Evolutionary conservation across 2,329 filamentous ascomycete genomes (phyloP).

Genomic region (Epichloe gansuensis): DNA sequence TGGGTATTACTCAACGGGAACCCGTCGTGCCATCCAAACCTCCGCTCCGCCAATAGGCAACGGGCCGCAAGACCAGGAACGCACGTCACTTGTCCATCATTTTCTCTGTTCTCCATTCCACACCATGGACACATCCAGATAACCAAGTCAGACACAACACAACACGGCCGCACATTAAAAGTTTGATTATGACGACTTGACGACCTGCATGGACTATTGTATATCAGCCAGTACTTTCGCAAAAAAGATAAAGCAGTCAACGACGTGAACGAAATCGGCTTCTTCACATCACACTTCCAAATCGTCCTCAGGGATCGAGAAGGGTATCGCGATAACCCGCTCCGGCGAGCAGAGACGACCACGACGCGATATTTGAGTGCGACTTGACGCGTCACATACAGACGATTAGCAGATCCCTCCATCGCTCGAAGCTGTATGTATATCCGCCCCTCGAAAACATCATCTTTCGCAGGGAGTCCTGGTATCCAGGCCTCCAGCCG

Average conservation of each 20-base stretch:
- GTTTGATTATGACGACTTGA: background rate
- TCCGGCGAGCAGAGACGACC: no score
- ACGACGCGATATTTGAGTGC: no score
- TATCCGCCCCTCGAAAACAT: background rate
- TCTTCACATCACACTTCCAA: no score
- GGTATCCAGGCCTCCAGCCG: background rate
- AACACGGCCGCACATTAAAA: background rate
- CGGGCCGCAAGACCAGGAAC: background rate
- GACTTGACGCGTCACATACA: background rate
- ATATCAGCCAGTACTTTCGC: background rate
- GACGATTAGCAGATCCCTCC: no score
- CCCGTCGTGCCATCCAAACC: background rate
- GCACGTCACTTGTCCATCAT: background rate
- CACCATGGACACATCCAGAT: background rate
- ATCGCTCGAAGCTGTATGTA: no score
- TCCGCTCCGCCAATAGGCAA: background rate
- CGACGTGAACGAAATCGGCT: background rate
- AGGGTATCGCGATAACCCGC: no score
- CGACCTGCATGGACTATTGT: background rate
- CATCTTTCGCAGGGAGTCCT: background rate
- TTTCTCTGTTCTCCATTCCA: background rate
- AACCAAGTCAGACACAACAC: background rate
- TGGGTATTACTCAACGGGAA: background rate
- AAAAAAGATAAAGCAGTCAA: background rate
- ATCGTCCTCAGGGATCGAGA: no score